A percentile compares a stretch with the other conserved stretches of the same genome.
These are phyloP conservation scores for Andrographis paniculata DNA, from an alignment of 305 asterid species.

Conservation along the genomic window DNA sequence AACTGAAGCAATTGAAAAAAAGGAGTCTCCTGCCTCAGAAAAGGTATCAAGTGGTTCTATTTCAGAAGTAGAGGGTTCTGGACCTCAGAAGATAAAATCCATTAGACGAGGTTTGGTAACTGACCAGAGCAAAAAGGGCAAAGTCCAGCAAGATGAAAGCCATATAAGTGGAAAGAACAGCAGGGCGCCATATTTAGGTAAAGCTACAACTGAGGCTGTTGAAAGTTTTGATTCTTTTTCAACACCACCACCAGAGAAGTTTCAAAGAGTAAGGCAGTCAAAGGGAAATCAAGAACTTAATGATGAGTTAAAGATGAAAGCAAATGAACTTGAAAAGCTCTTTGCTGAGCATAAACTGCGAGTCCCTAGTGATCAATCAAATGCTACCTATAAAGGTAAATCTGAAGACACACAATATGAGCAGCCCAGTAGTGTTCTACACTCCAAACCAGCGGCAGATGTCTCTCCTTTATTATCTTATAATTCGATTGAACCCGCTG, in stretches of 20 bases:
- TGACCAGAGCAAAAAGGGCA: constrained; percentile 29
- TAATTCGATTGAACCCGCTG: constrained; percentile 29
- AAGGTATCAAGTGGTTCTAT: constrained; percentile 29
- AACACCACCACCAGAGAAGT: constrained; percentile 31
- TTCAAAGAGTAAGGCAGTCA: constrained; percentile 42
- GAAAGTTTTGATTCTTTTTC: constrained; percentile 32
- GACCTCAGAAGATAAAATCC: constrained; percentile 28
- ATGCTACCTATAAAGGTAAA: constrained; percentile 32
- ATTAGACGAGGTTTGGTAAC: constrained; percentile 30
- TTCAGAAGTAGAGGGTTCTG: constrained; percentile 34
- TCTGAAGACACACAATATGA: constrained; percentile 26
- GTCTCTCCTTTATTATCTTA: constrained; percentile 22
- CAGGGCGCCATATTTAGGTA: constrained; percentile 20
- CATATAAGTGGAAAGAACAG: constrained; percentile 20
- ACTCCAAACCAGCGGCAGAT: constrained; percentile 25
- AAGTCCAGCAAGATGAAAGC: constrained; percentile 24
- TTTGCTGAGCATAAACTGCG: constrained; percentile 69
- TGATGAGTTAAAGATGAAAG: constrained; percentile 62
- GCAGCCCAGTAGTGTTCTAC: constrained; percentile 22
- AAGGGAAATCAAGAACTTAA: constrained; percentile 68
- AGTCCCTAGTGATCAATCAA: constrained; percentile 46
- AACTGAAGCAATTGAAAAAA: constrained; percentile 27
- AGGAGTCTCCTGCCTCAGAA: constrained; percentile 26
- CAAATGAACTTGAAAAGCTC: constrained; percentile 69
- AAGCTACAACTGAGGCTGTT: constrained; percentile 29